Percentiles rank a stretch among this genome's conserved stretches.
Evolutionary conservation across 1,284 basidiomycete genomes (phyloP).

Genomic region (Boletus semigastroideus): DNA sequence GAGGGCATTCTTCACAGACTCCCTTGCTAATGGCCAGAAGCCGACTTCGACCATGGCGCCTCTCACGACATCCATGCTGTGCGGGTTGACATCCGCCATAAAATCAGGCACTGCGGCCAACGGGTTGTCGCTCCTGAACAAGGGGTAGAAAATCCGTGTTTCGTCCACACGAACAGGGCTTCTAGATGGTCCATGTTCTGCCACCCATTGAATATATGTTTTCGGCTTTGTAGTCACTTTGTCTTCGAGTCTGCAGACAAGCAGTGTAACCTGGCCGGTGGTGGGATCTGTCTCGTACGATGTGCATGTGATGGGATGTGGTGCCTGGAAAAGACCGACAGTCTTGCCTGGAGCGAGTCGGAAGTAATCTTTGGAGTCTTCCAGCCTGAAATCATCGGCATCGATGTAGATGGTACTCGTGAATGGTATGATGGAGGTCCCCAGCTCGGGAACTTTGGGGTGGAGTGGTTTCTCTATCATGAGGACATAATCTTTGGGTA

Average conservation of each 20-base stretch:
- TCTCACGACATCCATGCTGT: conserved; percentile 77
- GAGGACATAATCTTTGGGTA: conserved; percentile 83
- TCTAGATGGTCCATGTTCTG: conserved; percentile 74
- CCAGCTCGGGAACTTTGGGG: conserved; percentile 90
- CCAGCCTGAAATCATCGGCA: conserved; percentile 87
- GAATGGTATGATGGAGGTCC: conserved; percentile 83
- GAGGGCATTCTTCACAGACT: conserved; percentile 63
- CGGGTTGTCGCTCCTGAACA: conserved; percentile 95
- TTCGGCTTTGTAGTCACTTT: conserved; percentile 81
- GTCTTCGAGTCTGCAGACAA: conserved; percentile 80
- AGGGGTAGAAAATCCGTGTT: conserved; percentile 87
- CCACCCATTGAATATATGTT: conserved; percentile 98
- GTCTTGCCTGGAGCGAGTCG: conserved; percentile 96
- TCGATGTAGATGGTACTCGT: conserved; percentile 94
- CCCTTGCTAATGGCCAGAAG: conserved; percentile 84
- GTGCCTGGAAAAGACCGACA: conserved; percentile 96
- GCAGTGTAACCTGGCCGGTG: conserved; percentile 75
- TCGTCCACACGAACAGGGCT: conserved; percentile 88
- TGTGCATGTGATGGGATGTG: conserved; percentile 91
- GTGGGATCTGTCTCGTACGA: conserved; percentile 77
- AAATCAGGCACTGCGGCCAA: conserved; percentile 69
- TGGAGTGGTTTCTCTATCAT: conserved; percentile 92
- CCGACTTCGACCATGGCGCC: conserved; percentile 88
- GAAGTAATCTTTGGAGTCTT: conserved; percentile 96
- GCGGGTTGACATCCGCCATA: conserved; percentile 74